phyloP scores from a whole-genome alignment of 1,284 basidiomycete species.

The Rhodotorula sp. region DNA sequence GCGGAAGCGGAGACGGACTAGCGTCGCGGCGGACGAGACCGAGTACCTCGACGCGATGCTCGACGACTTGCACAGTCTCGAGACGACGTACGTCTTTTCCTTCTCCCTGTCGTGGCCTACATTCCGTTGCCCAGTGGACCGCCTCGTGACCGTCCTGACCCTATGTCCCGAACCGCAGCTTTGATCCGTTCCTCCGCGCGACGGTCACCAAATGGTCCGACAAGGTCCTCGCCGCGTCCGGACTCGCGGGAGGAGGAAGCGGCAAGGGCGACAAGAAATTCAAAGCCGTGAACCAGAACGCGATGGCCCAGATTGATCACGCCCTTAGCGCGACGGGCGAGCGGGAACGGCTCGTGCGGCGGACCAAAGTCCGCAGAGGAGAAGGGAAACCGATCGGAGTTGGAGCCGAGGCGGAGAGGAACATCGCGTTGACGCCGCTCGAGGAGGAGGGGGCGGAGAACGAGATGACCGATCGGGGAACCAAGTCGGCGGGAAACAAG shows the following conservation, averaged over 20 bases:
- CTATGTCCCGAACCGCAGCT: slow-evolving; percentile 1
- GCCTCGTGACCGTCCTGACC: neutral
- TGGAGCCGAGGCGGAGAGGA: slow-evolving; percentile 45
- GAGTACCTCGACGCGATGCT: slow-evolving; percentile 49
- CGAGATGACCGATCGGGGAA: slow-evolving; percentile 39
- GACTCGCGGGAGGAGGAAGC: slow-evolving; percentile 44
- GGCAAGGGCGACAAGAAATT: slow-evolving; percentile 53
- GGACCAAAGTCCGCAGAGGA: slow-evolving; percentile 48
- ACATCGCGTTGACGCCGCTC: slow-evolving; percentile 33
- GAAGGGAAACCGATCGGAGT: neutral
- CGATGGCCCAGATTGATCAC: slow-evolving; percentile 70
- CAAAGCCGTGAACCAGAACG: slow-evolving; percentile 62
- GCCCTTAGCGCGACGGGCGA: slow-evolving; percentile 55
- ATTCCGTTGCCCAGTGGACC: too few species aligned
- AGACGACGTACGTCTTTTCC: slow-evolving; percentile 55
- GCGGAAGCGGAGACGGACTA: slow-evolving; percentile 44
- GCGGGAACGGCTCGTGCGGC: slow-evolving; percentile 42
- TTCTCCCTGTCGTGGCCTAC: neutral
- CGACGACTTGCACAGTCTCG: slow-evolving; percentile 55
- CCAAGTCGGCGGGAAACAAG: slow-evolving; percentile 9
- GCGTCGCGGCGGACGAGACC: slow-evolving; percentile 39
- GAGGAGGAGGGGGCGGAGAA: slow-evolving; percentile 51
- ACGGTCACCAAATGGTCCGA: slow-evolving; percentile 87
- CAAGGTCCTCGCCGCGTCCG: slow-evolving; percentile 85
- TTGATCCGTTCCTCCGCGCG: slow-evolving; percentile 58